Base-by-base conservation (phyloP, 768 basidiomycete species). In the Vishniacozyma victoriae region DNA sequence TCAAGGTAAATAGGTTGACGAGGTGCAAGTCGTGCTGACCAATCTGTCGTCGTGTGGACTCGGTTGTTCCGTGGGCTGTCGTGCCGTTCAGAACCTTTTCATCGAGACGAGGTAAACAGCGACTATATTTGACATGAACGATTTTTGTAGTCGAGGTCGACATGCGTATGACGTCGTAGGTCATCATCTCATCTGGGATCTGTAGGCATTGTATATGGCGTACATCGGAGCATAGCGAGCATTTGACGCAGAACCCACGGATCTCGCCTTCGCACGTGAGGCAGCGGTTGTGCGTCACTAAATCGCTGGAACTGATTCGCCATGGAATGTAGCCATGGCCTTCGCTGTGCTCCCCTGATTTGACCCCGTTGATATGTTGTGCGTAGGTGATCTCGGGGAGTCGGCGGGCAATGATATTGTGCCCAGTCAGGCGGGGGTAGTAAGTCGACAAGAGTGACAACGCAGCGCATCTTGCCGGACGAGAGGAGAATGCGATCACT, bases 161-260 rank as follows among this genome's bases (percentile, higher is more conserved):
- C n/a, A 44, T 33, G 4, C 29, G 22, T 26, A 56, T 35, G 14
- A 51, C 41, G 16, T 63, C 57, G 37, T 57, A 60, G 14, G 15
- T 68, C 48, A 78, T 75, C 55, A 78, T 82, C 20, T 84, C 85
- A 41, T 79, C 78, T 5, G 81, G 79, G 50, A 81, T 76, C 56
- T 85, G 81, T 59, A 86, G 87, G 72, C 87, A 91, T 54, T 82
- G 80, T 49, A 86, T 80, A 68, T 91, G 87, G 5, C 86, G 79
- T 1, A 76, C 72, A 50, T 80, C 83, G 65, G 78, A 75, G 69
- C 87, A 87, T 41, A 82, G 77, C 0, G 83, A 77, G 60, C 87
- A 89, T 11, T 82, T 68, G 5, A 91, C 72, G 4, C 82, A 84
- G 60, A 85, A 86, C n/a, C 82, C 86, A 35, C 68, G 64, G 36